Base-by-base conservation (phyloP, 768 basidiomycete species). In the Russula sp. region DNA sequence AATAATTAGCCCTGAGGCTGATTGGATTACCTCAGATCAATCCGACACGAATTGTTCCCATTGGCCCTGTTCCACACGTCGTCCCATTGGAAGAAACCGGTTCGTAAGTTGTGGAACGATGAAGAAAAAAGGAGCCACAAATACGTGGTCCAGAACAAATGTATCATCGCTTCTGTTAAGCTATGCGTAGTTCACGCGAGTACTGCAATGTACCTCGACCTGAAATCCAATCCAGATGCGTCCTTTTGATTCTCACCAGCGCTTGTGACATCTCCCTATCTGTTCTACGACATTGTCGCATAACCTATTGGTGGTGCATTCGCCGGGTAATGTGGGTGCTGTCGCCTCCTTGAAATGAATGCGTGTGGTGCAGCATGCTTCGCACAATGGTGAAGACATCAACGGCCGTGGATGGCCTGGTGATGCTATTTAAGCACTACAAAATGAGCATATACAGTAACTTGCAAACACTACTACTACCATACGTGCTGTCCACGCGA, bases 21-120 rank as follows among this genome's bases (percentile, higher is more conserved):
- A 48, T 36, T 16, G 35, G 29, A 13, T 20, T 25, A 1, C 13
- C 35, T 9, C 66, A 93, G 85, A 82, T 93, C 72, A 94, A 95
- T 72, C 87, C 87, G 7, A 81, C 83, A 7, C 81, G 87, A 48
- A 75, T 95, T 67, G 85, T 96, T 5, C 85, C 92, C 2, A 73
- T 79, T 7, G 93, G 93, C 1, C 93, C 92, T 0, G 71, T 81
- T 56, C 87, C 86, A 1, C 69, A 83, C 67, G 84, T 96, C 53
- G 77, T 82, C 66, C 83, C 88, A 1, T 69, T 89, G 62, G 39
- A 55, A 20, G 25, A 29, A 42, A 5, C 36, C 25, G 39, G 45
- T 25, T 38, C 5, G 52, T 42, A 39, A 39, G 11, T 41, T 20
- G 25, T 52, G 45, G 36, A 29, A 29, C 25, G 25, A 29, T 29